These are phyloP conservation scores for Citrullus colocynthis DNA, from an alignment of 306 rosid genomes.

Conservation along the genomic window DNA sequence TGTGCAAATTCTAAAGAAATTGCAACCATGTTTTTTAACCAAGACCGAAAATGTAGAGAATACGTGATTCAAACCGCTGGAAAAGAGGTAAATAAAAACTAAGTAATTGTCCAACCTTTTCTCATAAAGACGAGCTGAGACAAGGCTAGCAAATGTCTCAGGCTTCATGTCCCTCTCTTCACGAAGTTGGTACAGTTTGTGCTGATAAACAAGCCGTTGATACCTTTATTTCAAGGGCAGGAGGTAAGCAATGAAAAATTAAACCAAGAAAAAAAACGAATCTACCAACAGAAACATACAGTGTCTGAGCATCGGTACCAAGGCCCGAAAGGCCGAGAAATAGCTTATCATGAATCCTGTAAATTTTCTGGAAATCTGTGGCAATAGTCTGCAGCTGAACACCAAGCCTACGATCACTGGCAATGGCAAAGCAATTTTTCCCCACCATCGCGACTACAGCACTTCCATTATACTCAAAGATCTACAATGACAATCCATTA, in stretches of 20 bases:
- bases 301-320: constrained; percentile 89
- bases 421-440: constrained; percentile 94
- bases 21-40: not conserved
- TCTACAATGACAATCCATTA: constrained; percentile 20
- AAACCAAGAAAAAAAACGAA: not conserved
- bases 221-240: constrained; percentile 20
- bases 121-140: constrained; percentile 77
- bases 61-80: not conserved
- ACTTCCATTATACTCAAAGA: constrained; percentile 94
- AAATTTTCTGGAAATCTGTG: constrained; percentile 86
- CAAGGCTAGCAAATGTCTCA: constrained; percentile 80
- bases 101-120: constrained; percentile 36
- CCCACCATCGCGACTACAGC: constrained; percentile 96
- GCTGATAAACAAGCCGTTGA: constrained; percentile 73
- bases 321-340: constrained; percentile 90
- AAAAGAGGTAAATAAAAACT: not conserved
- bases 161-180: constrained; percentile 95
- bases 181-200: constrained; percentile 80
- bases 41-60: not conserved
- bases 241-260: not conserved
- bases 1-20: not conserved
- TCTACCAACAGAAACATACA: constrained; percentile 20
- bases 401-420: constrained; percentile 91
- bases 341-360: constrained; percentile 55
- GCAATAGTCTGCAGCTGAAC: constrained; percentile 96